These are phyloP conservation scores for Moesziomyces aphidis DNA, from an alignment of 1,284 basidiomycete genomes.

Conservation along the genomic window DNA sequence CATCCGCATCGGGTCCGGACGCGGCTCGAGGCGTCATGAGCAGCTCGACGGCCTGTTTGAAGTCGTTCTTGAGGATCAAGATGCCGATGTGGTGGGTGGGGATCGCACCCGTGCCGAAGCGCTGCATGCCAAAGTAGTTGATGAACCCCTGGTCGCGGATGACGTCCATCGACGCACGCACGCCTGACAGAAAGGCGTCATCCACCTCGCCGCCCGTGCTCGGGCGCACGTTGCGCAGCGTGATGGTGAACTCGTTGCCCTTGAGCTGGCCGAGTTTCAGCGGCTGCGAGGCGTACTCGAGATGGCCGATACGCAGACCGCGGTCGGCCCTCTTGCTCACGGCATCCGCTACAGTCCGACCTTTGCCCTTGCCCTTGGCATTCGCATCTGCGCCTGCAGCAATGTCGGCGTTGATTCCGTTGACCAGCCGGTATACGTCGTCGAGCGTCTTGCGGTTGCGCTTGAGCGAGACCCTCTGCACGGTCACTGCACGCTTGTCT, in stretches of 20 bases:
- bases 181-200: slow-evolving; percentile 65
- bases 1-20: slow-evolving; percentile 20
- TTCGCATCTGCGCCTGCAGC: not conserved
- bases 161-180: slow-evolving; percentile 82
- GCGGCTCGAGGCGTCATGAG: slow-evolving; percentile 44
- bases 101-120: slow-evolving; percentile 95
- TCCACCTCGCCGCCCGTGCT: slow-evolving; percentile 5
- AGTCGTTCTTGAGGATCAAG: slow-evolving; percentile 86
- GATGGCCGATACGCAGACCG: slow-evolving; percentile 87
- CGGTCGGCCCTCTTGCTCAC: slow-evolving; percentile 66
- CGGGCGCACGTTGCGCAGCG: slow-evolving; percentile 77
- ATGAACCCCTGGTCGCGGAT: slow-evolving; percentile 90
- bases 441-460: slow-evolving; percentile 83
- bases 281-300: slow-evolving; percentile 82
- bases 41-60: slow-evolving; percentile 47
- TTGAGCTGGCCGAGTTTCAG: slow-evolving; percentile 94
- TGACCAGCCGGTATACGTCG: slow-evolving; percentile 80
- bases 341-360: slow-evolving; percentile 36
- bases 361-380: slow-evolving; percentile 21
- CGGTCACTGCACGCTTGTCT: slow-evolving; percentile 96
- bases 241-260: slow-evolving; percentile 95
- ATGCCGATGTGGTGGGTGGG: slow-evolving; percentile 95
- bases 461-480: slow-evolving; percentile 88
- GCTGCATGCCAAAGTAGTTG: slow-evolving; percentile 99
- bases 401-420: slow-evolving; percentile 60